phyloP scores from a whole-genome alignment of 805 yeast species.

The Wickerhamiella slavikovae region DNA sequence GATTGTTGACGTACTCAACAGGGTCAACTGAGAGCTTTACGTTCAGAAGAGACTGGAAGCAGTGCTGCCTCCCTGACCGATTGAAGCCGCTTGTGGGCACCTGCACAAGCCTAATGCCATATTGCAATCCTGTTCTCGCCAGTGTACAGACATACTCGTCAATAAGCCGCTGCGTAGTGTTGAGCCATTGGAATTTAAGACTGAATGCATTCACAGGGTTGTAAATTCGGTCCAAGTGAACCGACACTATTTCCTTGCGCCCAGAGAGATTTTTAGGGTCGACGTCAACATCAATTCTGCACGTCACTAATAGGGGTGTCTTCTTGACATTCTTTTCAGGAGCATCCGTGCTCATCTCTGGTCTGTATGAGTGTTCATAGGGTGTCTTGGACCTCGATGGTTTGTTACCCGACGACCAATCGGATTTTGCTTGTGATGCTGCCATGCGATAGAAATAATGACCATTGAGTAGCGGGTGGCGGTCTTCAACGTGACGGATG shows the following conservation, averaged over 20 bases:
- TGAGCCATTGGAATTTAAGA: constrained; percentile 79
- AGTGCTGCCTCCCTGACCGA: constrained; percentile 53
- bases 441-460: constrained; percentile 69
- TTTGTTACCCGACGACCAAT: no score
- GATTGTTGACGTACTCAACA: constrained; percentile 29
- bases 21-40: constrained; percentile 50
- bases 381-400: no score
- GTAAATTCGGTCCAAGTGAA: constrained; percentile 81
- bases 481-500: constrained; percentile 59
- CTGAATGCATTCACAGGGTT: constrained; percentile 92
- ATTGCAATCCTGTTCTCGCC: constrained; percentile 67
- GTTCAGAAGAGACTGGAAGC: constrained; percentile 72
- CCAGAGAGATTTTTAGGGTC: constrained; percentile 56
- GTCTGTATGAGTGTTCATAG: no score
- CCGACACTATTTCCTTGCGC: constrained; percentile 56
- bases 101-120: constrained; percentile 65
- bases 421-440: neutral
- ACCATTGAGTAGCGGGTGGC: constrained; percentile 80
- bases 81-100: constrained; percentile 82
- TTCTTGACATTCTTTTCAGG: neutral
- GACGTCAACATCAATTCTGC: constrained; percentile 45
- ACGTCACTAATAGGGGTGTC: constrained; percentile 35
- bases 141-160: constrained; percentile 62
- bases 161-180: constrained; percentile 64
- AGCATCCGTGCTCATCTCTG: neutral